Conservation (phyloP, 2,329 filamentous ascomycete species). For the Cladosporium sp. region DNA sequence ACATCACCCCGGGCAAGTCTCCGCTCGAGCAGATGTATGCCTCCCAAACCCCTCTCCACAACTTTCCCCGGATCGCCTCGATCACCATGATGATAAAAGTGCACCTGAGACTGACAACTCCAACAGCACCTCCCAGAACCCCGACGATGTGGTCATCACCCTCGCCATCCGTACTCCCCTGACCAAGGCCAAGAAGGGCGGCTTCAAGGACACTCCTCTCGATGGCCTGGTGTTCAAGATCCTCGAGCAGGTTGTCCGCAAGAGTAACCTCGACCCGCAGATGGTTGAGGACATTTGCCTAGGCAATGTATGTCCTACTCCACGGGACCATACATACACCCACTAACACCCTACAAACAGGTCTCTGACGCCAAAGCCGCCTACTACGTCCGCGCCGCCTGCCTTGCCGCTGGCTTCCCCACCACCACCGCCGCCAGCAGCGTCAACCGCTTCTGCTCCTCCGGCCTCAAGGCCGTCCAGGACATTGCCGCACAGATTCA, state of each 20-base stretch:
- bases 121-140: constrained; percentile 67
- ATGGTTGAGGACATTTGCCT: constrained; percentile 71
- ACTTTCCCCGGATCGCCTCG: constrained; percentile 62
- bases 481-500: constrained; percentile 89
- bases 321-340: constrained; percentile 75
- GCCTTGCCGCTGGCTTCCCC: constrained; percentile 88
- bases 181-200: constrained; percentile 84
- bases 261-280: constrained; percentile 35
- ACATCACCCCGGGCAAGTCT: constrained; percentile 70
- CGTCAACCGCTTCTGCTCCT: constrained; percentile 96
- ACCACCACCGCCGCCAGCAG: constrained; percentile 80
- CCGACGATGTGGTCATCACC: constrained; percentile 96
- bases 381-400: constrained; percentile 86
- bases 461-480: constrained; percentile 90
- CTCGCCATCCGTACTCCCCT: constrained; percentile 86
- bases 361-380: constrained; percentile 82
- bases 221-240: constrained; percentile 84
- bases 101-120: neutral
- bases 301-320: constrained; percentile 77
- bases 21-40: constrained; percentile 76
- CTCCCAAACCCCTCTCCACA: constrained; percentile 15
- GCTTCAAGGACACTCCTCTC: constrained; percentile 89
- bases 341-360: constrained; percentile 42
- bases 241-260: constrained; percentile 60
- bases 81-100: constrained; percentile 20